These are phyloP conservation scores for Rhizopus microsporus DNA, from an alignment of 371 early-diverging fungal species.

Conservation along the genomic window DNA sequence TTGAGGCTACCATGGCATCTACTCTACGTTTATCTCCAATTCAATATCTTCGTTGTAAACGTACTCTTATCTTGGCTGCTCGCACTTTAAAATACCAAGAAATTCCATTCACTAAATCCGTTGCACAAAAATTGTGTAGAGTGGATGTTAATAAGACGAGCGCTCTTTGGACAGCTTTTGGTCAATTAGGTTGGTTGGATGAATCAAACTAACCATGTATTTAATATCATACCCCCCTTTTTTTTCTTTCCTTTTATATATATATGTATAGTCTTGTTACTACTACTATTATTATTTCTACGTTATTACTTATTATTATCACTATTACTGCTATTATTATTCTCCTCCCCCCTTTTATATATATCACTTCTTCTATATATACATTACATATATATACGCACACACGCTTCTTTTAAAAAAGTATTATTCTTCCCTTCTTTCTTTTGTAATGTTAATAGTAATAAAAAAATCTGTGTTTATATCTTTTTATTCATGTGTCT, in stretches of 20 bases:
- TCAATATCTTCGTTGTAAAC: constrained; percentile 58
- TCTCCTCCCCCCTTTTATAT: no score
- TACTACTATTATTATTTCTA: no score
- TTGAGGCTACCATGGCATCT: constrained; percentile 62
- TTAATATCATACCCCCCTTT: neutral
- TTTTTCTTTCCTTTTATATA: neutral
- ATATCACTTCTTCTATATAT: no score
- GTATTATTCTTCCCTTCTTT: no score
- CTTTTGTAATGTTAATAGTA: no score
- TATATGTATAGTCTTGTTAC: no score
- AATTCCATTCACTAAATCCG: constrained; percentile 37
- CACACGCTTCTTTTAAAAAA: no score
- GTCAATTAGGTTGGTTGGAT: constrained; percentile 37
- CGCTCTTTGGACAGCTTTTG: constrained; percentile 38
- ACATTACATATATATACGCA: no score
- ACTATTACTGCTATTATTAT: no score
- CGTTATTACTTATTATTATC: no score
- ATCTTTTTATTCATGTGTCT: no score
- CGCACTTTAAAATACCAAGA: constrained; percentile 27
- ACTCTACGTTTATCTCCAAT: constrained; percentile 64
- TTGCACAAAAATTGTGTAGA: constrained; percentile 41
- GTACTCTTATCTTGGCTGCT: constrained; percentile 34
- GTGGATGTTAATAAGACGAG: constrained; percentile 43
- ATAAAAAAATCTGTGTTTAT: no score
- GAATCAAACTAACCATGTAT: constrained; percentile 8